Evolutionary conservation across 305 asterid genomes (phyloP).

Genomic region (Fraxinus angustifolia): DNA sequence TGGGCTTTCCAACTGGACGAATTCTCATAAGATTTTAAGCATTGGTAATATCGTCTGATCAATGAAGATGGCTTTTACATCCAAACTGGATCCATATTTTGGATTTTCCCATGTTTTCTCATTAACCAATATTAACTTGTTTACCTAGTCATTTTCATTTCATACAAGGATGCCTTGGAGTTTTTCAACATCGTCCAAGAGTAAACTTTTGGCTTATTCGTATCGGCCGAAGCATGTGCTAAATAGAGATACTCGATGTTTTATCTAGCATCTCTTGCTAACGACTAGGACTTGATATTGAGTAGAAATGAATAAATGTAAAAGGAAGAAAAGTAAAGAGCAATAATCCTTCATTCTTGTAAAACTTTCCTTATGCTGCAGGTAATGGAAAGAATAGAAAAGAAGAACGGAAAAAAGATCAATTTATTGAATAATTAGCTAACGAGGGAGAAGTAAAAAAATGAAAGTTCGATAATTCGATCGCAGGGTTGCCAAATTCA

Average conservation of each 20-base stretch:
- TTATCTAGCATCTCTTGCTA: not conserved
- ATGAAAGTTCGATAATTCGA: not conserved
- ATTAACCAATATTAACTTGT: not conserved
- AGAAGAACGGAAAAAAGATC: not conserved
- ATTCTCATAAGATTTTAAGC: not conserved
- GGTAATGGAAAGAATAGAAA: not conserved
- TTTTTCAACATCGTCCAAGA: not conserved
- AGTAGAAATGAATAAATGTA: not conserved
- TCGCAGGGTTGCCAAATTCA: not conserved
- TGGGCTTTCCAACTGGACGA: not conserved
- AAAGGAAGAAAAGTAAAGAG: not conserved
- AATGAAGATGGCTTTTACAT: not conserved
- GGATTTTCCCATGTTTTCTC: not conserved
- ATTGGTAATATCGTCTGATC: slow-evolving; percentile 13
- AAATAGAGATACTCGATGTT: not conserved
- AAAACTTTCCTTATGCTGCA: not conserved
- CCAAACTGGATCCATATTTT: not conserved
- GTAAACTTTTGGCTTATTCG: not conserved
- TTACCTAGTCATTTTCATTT: not conserved
- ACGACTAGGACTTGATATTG: not conserved
- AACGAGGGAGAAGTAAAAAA: not conserved
- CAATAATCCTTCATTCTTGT: not conserved
- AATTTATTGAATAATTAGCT: not conserved
- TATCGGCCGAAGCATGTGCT: not conserved
- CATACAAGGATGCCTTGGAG: not conserved